Percentiles rank a stretch among this genome's conserved stretches.
Evolutionary conservation across 1,139 yeast genomes (phyloP).

Genomic region (Nakaseomyces nivariensis): DNA sequence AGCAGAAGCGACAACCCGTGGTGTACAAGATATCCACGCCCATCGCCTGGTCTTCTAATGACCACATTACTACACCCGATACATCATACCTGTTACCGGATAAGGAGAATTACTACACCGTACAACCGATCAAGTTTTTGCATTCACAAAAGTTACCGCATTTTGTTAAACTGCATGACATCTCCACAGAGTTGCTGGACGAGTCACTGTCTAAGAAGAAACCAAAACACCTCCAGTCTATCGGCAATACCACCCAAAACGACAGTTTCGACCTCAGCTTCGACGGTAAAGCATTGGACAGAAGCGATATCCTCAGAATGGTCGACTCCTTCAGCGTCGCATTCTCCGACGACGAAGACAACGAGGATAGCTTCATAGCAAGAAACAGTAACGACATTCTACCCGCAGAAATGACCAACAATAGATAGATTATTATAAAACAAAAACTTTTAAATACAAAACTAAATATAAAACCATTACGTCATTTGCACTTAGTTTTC

Average conservation of each 20-base stretch:
- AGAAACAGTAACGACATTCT: conserved; percentile 9
- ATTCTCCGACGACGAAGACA: conserved; percentile 21
- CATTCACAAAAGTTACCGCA: not conserved
- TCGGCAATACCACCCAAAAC: conserved; percentile 7
- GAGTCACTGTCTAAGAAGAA: conserved; percentile 1
- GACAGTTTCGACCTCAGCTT: conserved; percentile 33
- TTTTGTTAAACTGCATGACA: not conserved
- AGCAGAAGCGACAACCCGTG: conserved; percentile 1
- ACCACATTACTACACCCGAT: not conserved
- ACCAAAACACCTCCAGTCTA: not conserved
- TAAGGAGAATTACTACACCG: not conserved
- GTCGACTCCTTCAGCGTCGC: conserved; percentile 31
- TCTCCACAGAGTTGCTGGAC: conserved; percentile 2
- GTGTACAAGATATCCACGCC: conserved; percentile 2
- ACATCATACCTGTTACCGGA: not conserved
- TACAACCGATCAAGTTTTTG: not conserved
- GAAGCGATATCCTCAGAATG: conserved; percentile 32
- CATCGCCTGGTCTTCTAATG: not conserved
- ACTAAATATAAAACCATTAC: too few relatives aligned
- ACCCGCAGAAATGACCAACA: conserved; percentile 12
- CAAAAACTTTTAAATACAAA: not conserved
- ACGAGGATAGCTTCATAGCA: conserved; percentile 5
- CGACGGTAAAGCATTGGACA: conserved; percentile 36
- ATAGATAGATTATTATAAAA: not conserved
- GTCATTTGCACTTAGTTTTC: too few relatives aligned